Evolutionary conservation across 1,284 basidiomycete genomes (phyloP).

Genomic region (Trametes sp.): DNA sequence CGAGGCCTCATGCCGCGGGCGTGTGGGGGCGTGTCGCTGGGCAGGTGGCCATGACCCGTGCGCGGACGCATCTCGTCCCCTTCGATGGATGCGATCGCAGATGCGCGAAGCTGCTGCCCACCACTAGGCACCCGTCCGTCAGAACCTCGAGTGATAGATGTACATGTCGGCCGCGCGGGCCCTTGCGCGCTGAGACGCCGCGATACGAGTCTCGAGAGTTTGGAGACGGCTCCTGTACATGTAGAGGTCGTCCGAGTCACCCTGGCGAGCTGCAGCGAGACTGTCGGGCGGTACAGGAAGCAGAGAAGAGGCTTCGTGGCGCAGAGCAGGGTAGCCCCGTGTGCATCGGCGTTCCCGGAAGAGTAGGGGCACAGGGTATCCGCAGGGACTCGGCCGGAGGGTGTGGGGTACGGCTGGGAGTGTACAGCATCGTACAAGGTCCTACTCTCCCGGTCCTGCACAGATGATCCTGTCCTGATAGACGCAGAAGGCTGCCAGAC

Average conservation of each 20-base stretch:
- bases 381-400: constrained; percentile 7
- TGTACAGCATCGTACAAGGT: constrained; percentile 28
- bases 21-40: constrained; percentile 25
- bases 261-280: not conserved
- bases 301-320: constrained; percentile 9
- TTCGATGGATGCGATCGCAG: constrained; percentile 21
- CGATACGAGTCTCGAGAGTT: too few species aligned
- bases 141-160: constrained; percentile 6
- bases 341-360: constrained; percentile 10
- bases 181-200: not conserved
- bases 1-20: constrained; percentile 31
- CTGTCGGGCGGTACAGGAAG: not conserved
- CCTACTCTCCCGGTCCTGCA: constrained; percentile 18
- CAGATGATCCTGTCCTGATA: constrained; percentile 27
- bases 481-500: constrained; percentile 13
- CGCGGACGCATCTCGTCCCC: constrained; percentile 24
- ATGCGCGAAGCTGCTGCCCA: constrained; percentile 15
- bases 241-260: too few species aligned
- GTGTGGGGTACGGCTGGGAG: constrained; percentile 19
- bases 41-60: constrained; percentile 15
- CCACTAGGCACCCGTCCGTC: constrained; percentile 21
- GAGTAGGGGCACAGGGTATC: constrained; percentile 1
- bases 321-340: constrained; percentile 4
- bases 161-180: not conserved
- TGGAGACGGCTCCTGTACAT: too few species aligned